These are phyloP conservation scores for Phytopythium helicoides DNA, from an alignment of 352 stramenopile genomes.

Conservation along the genomic window DNA sequence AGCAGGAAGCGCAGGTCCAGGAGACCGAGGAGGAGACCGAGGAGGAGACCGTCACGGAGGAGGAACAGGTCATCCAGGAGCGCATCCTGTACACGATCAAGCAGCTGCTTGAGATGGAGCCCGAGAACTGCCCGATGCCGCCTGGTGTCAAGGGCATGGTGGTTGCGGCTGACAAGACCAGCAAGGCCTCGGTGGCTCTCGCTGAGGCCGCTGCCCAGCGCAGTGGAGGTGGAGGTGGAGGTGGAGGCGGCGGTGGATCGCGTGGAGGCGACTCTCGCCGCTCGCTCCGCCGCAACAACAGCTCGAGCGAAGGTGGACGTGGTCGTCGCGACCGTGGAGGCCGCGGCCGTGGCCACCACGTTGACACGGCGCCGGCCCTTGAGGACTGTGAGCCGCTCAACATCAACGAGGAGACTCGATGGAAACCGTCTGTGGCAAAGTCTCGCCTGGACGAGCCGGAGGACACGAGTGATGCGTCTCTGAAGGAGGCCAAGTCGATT, in stretches of 20 bases:
- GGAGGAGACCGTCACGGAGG: constrained; percentile 13
- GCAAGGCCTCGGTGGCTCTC: constrained; percentile 32
- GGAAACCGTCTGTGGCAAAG: constrained; percentile 74
- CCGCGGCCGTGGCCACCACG: constrained; percentile 33
- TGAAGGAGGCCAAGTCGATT: constrained; percentile 90
- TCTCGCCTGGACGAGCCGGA: constrained; percentile 43
- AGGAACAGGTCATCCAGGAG: constrained; percentile 38
- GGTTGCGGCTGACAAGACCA: constrained; percentile 43
- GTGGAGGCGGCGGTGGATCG: constrained; percentile 18
- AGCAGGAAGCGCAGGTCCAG: background rate
- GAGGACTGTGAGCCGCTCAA: constrained; percentile 64
- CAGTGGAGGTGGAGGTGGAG: too few species aligned
- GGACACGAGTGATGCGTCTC: constrained; percentile 60
- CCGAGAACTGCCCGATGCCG: constrained; percentile 48
- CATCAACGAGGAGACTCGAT: constrained; percentile 83
- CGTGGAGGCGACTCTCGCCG: constrained; percentile 46
- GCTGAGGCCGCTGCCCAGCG: constrained; percentile 16
- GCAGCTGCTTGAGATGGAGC: constrained; percentile 70
- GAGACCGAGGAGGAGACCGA: constrained; percentile 6
- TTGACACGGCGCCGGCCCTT: constrained; percentile 50
- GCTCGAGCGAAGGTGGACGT: constrained; percentile 28
- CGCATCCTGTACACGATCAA: constrained; percentile 80
- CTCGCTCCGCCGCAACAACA: constrained; percentile 41
- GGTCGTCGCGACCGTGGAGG: constrained; percentile 35
- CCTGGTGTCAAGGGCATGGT: constrained; percentile 45